These are phyloP conservation scores for Microdochium paspali DNA, from an alignment of 2,329 filamentous ascomycete species.

Conservation along the genomic window DNA sequence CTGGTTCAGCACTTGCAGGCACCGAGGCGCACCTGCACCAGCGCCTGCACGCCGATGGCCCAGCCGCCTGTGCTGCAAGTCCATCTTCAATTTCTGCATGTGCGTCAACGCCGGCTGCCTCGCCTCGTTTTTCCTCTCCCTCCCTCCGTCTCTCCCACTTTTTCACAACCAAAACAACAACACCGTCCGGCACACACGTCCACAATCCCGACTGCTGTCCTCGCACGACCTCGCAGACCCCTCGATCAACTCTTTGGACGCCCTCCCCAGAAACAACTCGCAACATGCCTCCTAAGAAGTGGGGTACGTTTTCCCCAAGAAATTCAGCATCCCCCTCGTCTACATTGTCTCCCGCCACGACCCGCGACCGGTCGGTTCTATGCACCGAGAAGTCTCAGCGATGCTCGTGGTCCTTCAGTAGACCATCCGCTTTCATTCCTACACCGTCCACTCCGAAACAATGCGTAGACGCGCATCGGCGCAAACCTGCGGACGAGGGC, in stretches of 20 bases:
- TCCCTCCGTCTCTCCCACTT: not conserved
- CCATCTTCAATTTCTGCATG: constrained; percentile 1
- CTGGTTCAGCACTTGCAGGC: no score
- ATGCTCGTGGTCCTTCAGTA: no score
- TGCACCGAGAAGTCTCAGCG: not conserved
- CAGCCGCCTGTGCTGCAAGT: no score
- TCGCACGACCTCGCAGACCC: not conserved
- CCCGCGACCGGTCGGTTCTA: not conserved
- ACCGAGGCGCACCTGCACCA: no score
- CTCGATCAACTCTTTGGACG: not conserved
- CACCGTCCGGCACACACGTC: not conserved
- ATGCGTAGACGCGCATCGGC: not conserved
- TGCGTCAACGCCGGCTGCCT: not conserved
- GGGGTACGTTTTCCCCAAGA: not conserved
- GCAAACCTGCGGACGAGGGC: not conserved
- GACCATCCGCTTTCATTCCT: no score
- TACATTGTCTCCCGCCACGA: not conserved
- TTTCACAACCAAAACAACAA: not conserved
- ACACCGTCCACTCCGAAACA: not conserved
- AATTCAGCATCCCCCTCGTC: not conserved
- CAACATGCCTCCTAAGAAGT: constrained; percentile 1
- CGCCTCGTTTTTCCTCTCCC: not conserved
- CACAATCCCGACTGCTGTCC: no score
- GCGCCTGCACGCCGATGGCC: no score
- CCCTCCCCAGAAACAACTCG: not conserved